phyloP scores from a whole-genome alignment of 2,329 filamentous ascomycete genomes.

The Epichloe festucae region DNA sequence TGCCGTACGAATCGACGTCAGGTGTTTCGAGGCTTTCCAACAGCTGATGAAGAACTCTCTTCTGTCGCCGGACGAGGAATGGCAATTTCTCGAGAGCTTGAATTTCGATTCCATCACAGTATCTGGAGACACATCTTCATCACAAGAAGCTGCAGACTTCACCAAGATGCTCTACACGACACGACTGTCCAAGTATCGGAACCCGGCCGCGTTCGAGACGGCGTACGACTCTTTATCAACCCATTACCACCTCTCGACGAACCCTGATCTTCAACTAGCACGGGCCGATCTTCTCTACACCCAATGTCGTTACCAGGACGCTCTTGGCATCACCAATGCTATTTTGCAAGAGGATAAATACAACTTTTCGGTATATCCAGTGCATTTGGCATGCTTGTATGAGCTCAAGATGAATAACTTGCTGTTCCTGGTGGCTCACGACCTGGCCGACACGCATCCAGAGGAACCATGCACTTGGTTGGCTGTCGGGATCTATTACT shows the following conservation, averaged over 20 bases:
- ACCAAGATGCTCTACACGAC: slow-evolving; percentile 95
- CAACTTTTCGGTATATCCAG: slow-evolving; percentile 77
- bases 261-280: slow-evolving; percentile 81
- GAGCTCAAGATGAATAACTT: slow-evolving; percentile 79
- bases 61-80: slow-evolving; percentile 79
- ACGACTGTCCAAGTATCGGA: slow-evolving; percentile 85
- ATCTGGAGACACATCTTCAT: slow-evolving; percentile 48
- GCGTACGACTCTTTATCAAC: slow-evolving; percentile 86
- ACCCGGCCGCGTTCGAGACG: slow-evolving; percentile 66
- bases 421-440: slow-evolving; percentile 83
- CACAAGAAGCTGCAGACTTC: slow-evolving; percentile 84
- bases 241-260: slow-evolving; percentile 76
- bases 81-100: slow-evolving; percentile 75
- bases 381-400: slow-evolving; percentile 83
- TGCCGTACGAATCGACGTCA: slow-evolving; percentile 89
- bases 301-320: slow-evolving; percentile 84
- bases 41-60: slow-evolving; percentile 95
- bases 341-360: slow-evolving; percentile 77
- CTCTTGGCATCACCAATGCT: slow-evolving; percentile 68
- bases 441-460: slow-evolving; percentile 81
- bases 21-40: slow-evolving; percentile 96
- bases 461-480: slow-evolving; percentile 88
- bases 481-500: slow-evolving; percentile 90
- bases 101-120: slow-evolving; percentile 76
- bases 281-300: slow-evolving; percentile 87